Evolutionary conservation across 495 filamentous ascomycete genomes (phyloP).

Genomic region (Neurospora sp.): DNA sequence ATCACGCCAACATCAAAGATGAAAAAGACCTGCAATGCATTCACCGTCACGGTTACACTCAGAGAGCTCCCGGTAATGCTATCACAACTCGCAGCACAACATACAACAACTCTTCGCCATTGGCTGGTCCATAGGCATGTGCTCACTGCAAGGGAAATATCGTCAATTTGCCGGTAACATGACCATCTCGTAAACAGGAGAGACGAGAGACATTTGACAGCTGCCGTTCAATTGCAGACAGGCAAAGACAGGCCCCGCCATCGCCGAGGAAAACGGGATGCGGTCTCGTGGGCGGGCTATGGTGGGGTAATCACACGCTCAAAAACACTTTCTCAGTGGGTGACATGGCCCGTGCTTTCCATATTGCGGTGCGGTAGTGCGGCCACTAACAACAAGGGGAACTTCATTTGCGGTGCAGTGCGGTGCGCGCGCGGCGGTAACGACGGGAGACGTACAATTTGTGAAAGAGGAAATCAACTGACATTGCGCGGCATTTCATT

Average conservation of each 20-base stretch:
- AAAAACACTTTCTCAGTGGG: neutral
- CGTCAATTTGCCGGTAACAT: neutral
- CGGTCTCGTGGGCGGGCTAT: neutral
- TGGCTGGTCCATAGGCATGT: neutral
- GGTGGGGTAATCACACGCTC: neutral
- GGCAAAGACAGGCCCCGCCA: neutral
- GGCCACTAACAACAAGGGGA: neutral
- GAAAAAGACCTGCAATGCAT: neutral
- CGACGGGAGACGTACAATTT: neutral
- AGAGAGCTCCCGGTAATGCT: neutral
- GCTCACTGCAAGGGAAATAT: neutral
- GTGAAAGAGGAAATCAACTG: neutral
- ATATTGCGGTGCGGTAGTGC: neutral
- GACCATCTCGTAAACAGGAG: neutral
- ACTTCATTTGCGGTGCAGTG: neutral
- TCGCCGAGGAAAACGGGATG: neutral
- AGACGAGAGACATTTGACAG: neutral
- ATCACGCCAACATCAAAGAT: neutral
- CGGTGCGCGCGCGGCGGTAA: neutral
- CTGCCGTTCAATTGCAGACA: neutral
- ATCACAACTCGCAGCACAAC: neutral
- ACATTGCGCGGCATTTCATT: constrained; percentile 1
- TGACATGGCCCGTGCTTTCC: neutral
- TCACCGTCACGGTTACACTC: neutral
- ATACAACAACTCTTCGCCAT: neutral